Evolutionary conservation across 176 grass and related monocot species (phyloP), one percentile per base, ranked within the genome.

Genomic region (Oryza brachyantha): DNA sequence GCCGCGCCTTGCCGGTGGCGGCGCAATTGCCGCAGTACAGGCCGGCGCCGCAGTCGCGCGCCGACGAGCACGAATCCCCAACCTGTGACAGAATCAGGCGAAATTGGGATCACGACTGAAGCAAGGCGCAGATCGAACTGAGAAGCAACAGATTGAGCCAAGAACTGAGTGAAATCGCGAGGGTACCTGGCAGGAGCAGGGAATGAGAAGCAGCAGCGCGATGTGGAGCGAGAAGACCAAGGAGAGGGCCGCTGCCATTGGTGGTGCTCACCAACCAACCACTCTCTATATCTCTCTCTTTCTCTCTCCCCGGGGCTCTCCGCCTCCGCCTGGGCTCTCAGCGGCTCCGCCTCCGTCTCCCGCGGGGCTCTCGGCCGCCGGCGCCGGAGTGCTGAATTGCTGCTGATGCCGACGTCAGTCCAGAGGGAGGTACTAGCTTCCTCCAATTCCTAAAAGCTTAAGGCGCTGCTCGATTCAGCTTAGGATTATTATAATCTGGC

Each of bases 1-100:
- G 78, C 83, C 48, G 85, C 1, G 75, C 70, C 67, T 68, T 85
- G 70, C 89, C 92, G 57, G 89, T 14, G 40, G 92, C 87, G 25
- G 95, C 80, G 89, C 95, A 98, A 57, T 29, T 90, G 59, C 95
- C 95, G 80, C 95, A 98, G 79, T 94, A 94, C 9, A 94, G 87
- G 13, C 90, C 95, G 3, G 46, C 3, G 9, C 87, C 87, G 80
- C 95, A 98, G 81, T 92, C 95, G 50, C 73, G 64, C 29, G 63
- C 86, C 9, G 92, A 83, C 50, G 90, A 98, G 61, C 95, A 98
- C n/a, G 85, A 60, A 72, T 78, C 52, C 43, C 80, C 81, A 19
- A 90, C 83, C 91, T 4, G n/a, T 93, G 70, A 7, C 27, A 8
- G 3, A 81, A 55, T 25, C 70, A 50, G 17, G 21, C 38, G 48